Percentiles rank a stretch among this genome's conserved stretches.
Evolutionary conservation across 495 filamentous ascomycete genomes (phyloP).

Genomic region (Tuber umbilicatum): DNA sequence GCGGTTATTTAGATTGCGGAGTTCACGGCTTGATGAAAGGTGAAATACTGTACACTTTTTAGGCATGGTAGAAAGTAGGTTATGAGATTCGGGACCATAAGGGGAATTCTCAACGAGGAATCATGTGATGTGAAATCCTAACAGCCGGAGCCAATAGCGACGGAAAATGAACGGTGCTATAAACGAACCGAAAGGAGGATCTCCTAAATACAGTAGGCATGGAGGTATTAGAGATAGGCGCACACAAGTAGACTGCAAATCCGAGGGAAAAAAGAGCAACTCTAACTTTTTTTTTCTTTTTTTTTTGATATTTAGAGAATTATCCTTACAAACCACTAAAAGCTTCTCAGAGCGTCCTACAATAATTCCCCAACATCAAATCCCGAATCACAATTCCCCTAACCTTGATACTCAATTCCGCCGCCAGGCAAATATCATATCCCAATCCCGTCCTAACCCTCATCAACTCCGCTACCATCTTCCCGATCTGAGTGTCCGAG

Average conservation of each 20-base stretch:
- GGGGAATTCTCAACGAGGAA: neutral
- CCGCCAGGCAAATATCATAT: neutral
- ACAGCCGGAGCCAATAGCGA: neutral
- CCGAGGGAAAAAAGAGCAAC: neutral
- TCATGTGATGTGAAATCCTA: neutral
- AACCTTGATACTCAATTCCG: neutral
- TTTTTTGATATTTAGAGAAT: neutral
- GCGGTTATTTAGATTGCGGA: neutral
- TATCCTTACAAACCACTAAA: neutral
- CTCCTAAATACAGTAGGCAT: neutral
- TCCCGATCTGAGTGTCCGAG: neutral
- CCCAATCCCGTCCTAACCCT: neutral
- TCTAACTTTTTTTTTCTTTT: too few species aligned
- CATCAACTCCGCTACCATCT: constrained; percentile 1
- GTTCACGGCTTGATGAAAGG: neutral
- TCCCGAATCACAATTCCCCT: neutral
- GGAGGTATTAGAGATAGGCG: neutral
- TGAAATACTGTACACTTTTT: neutral
- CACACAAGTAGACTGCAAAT: neutral
- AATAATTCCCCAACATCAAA: neutral
- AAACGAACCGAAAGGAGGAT: neutral
- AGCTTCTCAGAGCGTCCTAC: neutral
- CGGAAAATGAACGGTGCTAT: neutral
- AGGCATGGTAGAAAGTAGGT: neutral
- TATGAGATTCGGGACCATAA: neutral